These are phyloP conservation scores for Lachancea nothofagi DNA, from an alignment of 805 yeast species.

Conservation along the genomic window DNA sequence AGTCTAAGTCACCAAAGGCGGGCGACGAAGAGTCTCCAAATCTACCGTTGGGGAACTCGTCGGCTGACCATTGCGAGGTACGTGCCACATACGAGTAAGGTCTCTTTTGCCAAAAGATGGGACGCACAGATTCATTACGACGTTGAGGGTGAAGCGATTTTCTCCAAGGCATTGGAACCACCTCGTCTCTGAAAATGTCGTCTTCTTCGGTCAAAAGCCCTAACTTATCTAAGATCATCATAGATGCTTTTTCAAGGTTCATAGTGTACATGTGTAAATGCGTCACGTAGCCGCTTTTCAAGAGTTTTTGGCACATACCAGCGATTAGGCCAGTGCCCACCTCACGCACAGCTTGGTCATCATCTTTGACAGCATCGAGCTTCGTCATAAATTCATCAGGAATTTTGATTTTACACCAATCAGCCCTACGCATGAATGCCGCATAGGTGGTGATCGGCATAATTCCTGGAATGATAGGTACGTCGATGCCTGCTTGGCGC, in stretches of 20 bases:
- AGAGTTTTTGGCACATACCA: conserved; percentile 71
- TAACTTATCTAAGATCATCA: conserved; percentile 78
- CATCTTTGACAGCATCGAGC: conserved; percentile 80
- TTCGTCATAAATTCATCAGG: conserved; percentile 67
- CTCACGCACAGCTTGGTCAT: conserved; percentile 82
- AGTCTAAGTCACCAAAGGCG: conserved; percentile 87
- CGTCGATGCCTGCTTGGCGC: conserved; percentile 63
- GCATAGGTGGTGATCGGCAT: conserved; percentile 98
- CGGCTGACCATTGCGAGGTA: conserved; percentile 77
- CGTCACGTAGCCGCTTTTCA: conserved; percentile 65
- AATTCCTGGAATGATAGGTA: conserved; percentile 94
- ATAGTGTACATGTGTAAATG: conserved; percentile 96
- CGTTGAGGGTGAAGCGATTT: conserved; percentile 79
- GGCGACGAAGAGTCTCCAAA: conserved; percentile 99
- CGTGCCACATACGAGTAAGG: conserved; percentile 83
- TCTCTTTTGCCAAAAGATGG: conserved; percentile 94
- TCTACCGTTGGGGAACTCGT: conserved; percentile 97
- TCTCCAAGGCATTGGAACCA: conserved; percentile 71
- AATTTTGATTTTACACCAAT: conserved; percentile 82
- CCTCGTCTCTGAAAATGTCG: conserved; percentile 34
- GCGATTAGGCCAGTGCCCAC: conserved; percentile 77
- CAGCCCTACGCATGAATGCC: conserved; percentile 86
- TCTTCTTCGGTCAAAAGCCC: conserved; percentile 41
- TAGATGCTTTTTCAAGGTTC: conserved; percentile 89
- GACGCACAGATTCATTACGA: conserved; percentile 77